phyloP scores from a whole-genome alignment of 805 yeast genomes.

The Pichia cabralensis region DNA sequence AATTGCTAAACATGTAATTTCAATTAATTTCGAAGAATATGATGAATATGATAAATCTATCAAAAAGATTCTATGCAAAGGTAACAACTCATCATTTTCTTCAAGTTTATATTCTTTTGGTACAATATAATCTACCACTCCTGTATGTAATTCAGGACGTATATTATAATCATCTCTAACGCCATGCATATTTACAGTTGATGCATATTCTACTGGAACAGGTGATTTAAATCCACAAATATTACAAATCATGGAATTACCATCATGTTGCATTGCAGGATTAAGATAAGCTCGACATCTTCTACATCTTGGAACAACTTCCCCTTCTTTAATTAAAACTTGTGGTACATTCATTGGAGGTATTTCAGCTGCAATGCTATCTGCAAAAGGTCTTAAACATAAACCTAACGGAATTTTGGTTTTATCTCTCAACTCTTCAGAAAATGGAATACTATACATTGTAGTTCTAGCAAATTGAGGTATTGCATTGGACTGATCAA shows the following conservation, averaged over 20 bases:
- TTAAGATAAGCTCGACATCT: conserved; percentile 89
- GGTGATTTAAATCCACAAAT: conserved; percentile 71
- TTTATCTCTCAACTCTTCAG: conserved; percentile 56
- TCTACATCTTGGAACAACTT: conserved; percentile 80
- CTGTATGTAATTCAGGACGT: conserved; percentile 70
- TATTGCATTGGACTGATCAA: conserved; percentile 79
- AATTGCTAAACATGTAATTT: conserved; percentile 19
- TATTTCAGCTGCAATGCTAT: conserved; percentile 33
- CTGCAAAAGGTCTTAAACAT: conserved; percentile 78
- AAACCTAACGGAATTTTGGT: conserved; percentile 77
- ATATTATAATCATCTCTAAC: conserved; percentile 51
- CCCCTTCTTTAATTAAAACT: conserved; percentile 45
- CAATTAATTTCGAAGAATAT: conserved; percentile 39
- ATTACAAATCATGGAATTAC: conserved; percentile 67
- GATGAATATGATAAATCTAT: conserved; percentile 68
- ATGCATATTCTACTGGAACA: conserved; percentile 56
- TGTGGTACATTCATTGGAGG: conserved; percentile 44
- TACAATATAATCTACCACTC: conserved; percentile 78
- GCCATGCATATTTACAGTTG: conserved; percentile 52
- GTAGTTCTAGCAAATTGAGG: conserved; percentile 72
- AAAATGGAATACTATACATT: conserved; percentile 73
- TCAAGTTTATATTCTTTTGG: conserved; percentile 60
- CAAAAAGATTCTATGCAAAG: conserved; percentile 36
- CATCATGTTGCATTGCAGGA: conserved; percentile 65
- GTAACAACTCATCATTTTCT: conserved; percentile 2